Base-by-base conservation (phyloP, 1,284 basidiomycete genomes). In the Malassezia sympodialis region DNA sequence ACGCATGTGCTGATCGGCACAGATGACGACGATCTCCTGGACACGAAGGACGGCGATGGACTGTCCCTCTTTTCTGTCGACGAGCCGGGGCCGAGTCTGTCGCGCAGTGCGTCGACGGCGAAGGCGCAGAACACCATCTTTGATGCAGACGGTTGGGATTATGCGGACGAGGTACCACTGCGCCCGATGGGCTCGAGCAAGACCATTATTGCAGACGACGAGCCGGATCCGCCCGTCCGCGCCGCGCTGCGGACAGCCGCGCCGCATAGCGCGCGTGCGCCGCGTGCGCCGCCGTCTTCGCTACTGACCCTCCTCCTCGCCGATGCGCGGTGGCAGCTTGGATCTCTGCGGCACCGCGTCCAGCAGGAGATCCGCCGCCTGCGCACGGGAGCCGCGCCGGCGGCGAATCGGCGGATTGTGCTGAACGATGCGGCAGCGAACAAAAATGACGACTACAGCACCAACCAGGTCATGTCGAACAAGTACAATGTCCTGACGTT, bases 401-500 rank as follows among this genome's bases (percentile, higher is more conserved):
- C 63, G 14, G 62, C 66, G 26, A 68, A 70, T 35, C 64, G 72
- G n/a, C 56, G 61, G 23, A 59, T 73, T 4, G 54, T 58, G 27
- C 56, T 74, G 46, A 72, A 74, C 53, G 68, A 74, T 45, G 62
- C 67, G 1, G 51, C 62, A 28, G 56, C 65, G 37, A 74, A 72
- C 54, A 60, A 55, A 23, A 58, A 59, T 51, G 63, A 68, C 51
- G 49, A 60, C 50, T 74, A 68, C 56, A 51, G 63, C 44, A 71
- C 72, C 61, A 99, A 99, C 76, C 86, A 85, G 60, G 85, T 98
- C 48, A 88, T 85, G 41, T 96, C 94, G 19, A 90, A 86, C 79
- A 98, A 98, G 77, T 99, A 96, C 78, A 96, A 91, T 69, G 63
- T 86, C 32, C 80, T 81, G 30, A 88, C 88, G 0, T 98, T 98